Evolutionary conservation across 176 grass and related monocot species (phyloP).

Genomic region (Eragrostis nindensis): DNA sequence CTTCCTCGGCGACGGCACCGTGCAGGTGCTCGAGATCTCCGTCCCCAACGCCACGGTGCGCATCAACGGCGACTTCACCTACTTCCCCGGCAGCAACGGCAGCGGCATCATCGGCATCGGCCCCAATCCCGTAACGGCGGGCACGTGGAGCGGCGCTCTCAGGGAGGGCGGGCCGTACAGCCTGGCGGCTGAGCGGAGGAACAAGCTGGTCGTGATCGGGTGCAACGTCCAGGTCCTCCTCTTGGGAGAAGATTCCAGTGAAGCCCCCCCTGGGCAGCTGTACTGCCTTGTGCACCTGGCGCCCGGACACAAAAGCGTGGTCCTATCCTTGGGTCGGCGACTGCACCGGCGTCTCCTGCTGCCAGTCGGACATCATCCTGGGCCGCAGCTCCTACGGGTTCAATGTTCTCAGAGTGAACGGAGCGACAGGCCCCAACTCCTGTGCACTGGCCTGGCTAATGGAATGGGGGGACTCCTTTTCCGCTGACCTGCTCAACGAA

Average conservation of each 20-base stretch:
- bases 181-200: neutral
- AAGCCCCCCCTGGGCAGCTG: constrained; percentile 12
- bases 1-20: constrained; percentile 44
- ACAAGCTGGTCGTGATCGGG: constrained; percentile 37
- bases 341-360: constrained; percentile 42
- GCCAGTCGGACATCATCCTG: neutral
- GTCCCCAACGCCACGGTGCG: neutral
- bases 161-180: neutral
- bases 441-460: neutral
- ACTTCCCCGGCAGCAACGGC: too few relatives aligned
- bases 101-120: too few relatives aligned
- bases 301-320: too few relatives aligned
- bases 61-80: too few relatives aligned
- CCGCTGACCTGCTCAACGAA: too few relatives aligned
- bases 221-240: constrained; percentile 28
- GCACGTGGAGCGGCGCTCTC: neutral
- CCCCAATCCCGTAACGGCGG: too few relatives aligned
- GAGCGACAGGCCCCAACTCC: too few relatives aligned
- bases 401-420: neutral
- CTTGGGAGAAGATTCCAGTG: neutral
- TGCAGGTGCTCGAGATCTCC: constrained; percentile 43
- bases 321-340: too few relatives aligned
- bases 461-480: neutral
- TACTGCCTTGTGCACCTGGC: neutral
- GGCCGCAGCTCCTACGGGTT: constrained; percentile 12